Base-by-base conservation (phyloP, 345 rosid genomes). In the Limnanthes douglasii region DNA sequence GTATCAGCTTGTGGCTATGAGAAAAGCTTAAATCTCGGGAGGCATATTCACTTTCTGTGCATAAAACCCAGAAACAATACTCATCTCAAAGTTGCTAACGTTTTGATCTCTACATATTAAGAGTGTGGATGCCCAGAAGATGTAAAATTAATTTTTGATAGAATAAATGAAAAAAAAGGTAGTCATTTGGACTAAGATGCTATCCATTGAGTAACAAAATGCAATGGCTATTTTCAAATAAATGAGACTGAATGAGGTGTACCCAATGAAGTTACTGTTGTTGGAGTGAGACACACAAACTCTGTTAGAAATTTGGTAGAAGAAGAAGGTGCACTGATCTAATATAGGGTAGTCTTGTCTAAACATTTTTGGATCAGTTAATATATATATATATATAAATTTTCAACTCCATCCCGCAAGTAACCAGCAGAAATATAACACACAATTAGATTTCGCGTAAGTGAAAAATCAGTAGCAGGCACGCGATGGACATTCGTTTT, bases 111-210 rank as follows among this genome's bases (percentile, higher is more conserved):
- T 13, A 68, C 64, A 31, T 86, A 86, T 63, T 60, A 65, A 6
- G 77, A 68, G 50, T 77, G 73, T 52, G 78, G 67, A 38, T 58
- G 40, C 11, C 3, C 18, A 43, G 71, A 61, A 53, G 93, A 53
- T 52, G 82, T 69, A 36, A 57, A 62, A 41, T 45, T 55, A 43
- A 70, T 73, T 21, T 82, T 86, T 47, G 36, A 18, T 43, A 41
- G 52, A 41, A 75, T 86, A 77, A 46, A 38, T 3, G 70, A 61
- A n/a, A 70, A 65, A 8, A 15, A 71, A 81, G 65, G 94, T 86
- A 19, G 52, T 82, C 24, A 70, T 93, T 1, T 86, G 97, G 97
- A 86, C 94, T 19, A 68, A 92, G 5, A 63, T 82, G 74, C 78
- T 86, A 32, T 63, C 88, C 4, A 32, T 66, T 3, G 34, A 66